Base-by-base conservation (phyloP, 176 grass and related monocot species). In the Pharus latifolius region DNA sequence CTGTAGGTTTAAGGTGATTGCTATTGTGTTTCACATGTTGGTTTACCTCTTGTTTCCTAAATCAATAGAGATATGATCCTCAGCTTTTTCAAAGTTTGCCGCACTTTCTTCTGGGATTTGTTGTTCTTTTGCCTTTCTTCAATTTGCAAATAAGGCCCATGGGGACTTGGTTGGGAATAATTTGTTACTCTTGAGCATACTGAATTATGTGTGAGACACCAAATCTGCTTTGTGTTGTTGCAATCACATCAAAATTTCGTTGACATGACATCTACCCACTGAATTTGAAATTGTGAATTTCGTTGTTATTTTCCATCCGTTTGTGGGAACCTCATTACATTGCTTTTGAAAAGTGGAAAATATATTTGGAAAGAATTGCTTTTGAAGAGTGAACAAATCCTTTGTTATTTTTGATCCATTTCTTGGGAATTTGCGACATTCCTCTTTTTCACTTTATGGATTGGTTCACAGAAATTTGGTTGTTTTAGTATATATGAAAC, bases 221-320 rank as follows among this genome's bases (percentile, higher is more conserved):
- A 11, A 74, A 73, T 34, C 25, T 78, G 25, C 26, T 67, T 14
- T 41, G 20, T 64, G n/a, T 63, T 48, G 18, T 11, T 48, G 54
- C 55, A 73, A 47, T 6, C 1, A 34, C 54, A 77, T 63, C n/a
- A 23, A 60, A 66, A 76, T 2, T 16, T 14, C 29, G 22, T 65
- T 63, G 47, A 1, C 47, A 60, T 54, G 22, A 30, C 24, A 55
- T 69, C 37, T 38, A 45, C 20, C n/a, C 6, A 1, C 27, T 56
- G 11, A 24, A 72, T 72, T 8, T 23, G 56, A 59, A 82, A 72
- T 48, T 80, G 63, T 29, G 27, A 58, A 28, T 56, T 75, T 68
- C 23, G 45, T 17, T 67, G 41, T 62, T 70, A 51, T 27, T 31
- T 68, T 76, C 8, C 31, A 7, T 12, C 42, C 22, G 16, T 65